Conservation (phyloP, 495 filamentous ascomycete genomes). For the Xylaria castorea region DNA sequence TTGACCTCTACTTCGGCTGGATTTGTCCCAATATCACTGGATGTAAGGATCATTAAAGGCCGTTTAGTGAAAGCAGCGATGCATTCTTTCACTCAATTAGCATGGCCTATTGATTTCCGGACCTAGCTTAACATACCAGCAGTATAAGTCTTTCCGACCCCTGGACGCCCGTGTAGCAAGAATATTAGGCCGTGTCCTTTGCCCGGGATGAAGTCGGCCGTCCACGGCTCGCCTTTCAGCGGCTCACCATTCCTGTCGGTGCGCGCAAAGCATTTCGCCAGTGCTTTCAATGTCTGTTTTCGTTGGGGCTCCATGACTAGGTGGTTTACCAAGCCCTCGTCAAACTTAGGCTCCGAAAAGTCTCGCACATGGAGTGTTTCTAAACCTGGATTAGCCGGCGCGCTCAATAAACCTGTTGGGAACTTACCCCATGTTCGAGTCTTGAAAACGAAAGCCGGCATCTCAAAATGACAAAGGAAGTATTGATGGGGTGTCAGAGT, state of each 20-base stretch:
- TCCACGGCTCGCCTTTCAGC: neutral
- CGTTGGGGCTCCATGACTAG: neutral
- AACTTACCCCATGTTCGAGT: constrained; percentile 30
- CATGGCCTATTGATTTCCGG: neutral
- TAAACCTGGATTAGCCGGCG: neutral
- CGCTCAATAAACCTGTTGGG: neutral
- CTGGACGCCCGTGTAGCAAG: constrained; percentile 60
- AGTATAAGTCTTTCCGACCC: constrained; percentile 59
- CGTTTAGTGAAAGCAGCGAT: constrained; percentile 26
- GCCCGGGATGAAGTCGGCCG: constrained; percentile 49
- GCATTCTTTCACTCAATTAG: constrained; percentile 28
- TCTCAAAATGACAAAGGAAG: constrained; percentile 23
- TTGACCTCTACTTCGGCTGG: neutral
- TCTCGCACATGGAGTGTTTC: neutral
- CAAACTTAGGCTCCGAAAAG: neutral
- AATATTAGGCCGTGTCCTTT: constrained; percentile 60
- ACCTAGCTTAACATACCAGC: constrained; percentile 35
- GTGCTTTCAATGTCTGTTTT: neutral
- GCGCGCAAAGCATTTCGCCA: neutral
- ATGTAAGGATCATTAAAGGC: constrained; percentile 26
- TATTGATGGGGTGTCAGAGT: constrained; percentile 25
- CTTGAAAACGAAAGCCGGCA: constrained; percentile 28
- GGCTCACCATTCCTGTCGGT: neutral
- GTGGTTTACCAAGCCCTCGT: neutral
- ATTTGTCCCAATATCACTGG: constrained; percentile 32